Conservation (phyloP, 495 filamentous ascomycete genomes). For the Podospora bellae-mahoneyi region DNA sequence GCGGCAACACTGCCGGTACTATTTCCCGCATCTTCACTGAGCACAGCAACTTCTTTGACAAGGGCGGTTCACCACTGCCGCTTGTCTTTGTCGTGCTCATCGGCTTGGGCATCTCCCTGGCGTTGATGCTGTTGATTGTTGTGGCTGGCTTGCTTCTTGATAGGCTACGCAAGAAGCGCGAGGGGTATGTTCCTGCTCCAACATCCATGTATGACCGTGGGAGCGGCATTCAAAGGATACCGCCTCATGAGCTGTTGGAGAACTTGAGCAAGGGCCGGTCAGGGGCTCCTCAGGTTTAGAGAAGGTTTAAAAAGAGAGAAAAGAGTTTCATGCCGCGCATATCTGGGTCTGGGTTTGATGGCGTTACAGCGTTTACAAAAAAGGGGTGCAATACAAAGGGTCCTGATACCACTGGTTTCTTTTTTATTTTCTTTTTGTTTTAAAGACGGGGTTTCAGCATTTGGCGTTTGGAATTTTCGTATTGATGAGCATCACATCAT, state of each 20-base stretch:
- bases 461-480: not conserved
- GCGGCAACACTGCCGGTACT: conserved; percentile 60
- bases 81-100: conserved; percentile 88
- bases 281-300: conserved; percentile 43
- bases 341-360: not conserved
- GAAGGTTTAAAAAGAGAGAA: not conserved
- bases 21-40: conserved; percentile 77
- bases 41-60: conserved; percentile 62
- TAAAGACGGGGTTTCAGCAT: not conserved
- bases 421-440: conserved; percentile 2
- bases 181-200: conserved; percentile 82
- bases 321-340: not conserved
- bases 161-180: conserved; percentile 73
- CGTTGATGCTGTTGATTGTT: conserved; percentile 83
- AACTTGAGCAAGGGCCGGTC: conserved; percentile 38
- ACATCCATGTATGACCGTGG: conserved; percentile 70
- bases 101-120: conserved; percentile 84
- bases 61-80: conserved; percentile 52
- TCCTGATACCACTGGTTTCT: conserved; percentile 21
- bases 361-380: not conserved
- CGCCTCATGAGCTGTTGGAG: conserved; percentile 75
- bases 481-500: not conserved
- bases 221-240: conserved; percentile 72
- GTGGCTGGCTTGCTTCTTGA: conserved; percentile 78
- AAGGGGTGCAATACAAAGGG: not conserved